Evolutionary conservation across 352 stramenopile genomes (phyloP), one percentile per base, ranked within the genome.

Genomic region (Pythium apleroticum): DNA sequence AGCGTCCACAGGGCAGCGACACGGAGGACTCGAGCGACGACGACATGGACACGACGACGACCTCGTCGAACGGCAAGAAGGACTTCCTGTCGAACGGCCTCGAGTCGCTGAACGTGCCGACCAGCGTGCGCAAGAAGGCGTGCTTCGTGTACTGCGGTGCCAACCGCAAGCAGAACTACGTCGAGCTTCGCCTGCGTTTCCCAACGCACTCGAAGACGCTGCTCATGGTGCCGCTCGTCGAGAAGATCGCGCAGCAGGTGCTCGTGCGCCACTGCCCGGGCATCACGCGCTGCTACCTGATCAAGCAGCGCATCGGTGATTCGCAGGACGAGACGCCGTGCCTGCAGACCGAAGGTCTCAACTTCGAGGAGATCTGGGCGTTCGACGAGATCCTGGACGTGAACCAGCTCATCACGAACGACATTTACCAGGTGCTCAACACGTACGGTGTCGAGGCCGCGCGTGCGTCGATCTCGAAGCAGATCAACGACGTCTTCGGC

Each of bases 401-500:
- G 41, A 98, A 97, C 70, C 84, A 96, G 50, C 72, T 99, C 19
- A 78, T 90, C 56, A 99, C 97, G 24, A 99, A 99, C 81, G 96
- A 99, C 76, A 98, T 99, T 67, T 98, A 92, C 76, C 77, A 95
- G 60, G 95, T 99, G 64, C 73, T 98, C 57, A 90, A 93, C 63
- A 97, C 94, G 4, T 99, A 99, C 76, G 98, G 98, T 66, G 97
- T 99, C 9, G 98, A 99, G 74, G 98, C 97, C 22, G 96, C 96
- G 49, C 90, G 98, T 24, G 96, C 89, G 37, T 98, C 84, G 59
- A 99, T 99, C 80, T 97, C 98, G 7, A 94, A 98, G 62, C 97
- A 99, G 84, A 99, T 99, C 71, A 96, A 91, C 49, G 86, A 96
- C 57, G 98, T 99, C 12, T 99, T 99, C 76, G 97, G 96, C 52